Evolutionary conservation across 2,329 filamentous ascomycete genomes (phyloP), one percentile per base, ranked within the genome.

Genomic region (Diaporthe sp.): DNA sequence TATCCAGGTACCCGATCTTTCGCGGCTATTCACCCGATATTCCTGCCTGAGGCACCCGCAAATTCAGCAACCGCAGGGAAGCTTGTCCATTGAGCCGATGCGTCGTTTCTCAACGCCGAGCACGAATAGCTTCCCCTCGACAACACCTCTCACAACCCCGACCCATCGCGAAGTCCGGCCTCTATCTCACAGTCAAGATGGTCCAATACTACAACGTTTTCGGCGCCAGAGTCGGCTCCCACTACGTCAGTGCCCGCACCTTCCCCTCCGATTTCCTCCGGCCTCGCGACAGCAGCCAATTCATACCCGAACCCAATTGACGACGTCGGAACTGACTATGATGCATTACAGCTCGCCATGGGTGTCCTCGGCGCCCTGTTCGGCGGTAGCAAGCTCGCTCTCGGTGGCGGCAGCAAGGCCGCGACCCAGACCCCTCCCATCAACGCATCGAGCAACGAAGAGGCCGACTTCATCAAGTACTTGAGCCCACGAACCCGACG

Each of bases 391-490:
- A 88, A 87, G 82, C 80, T 85, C 53, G 84, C 85, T 72, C 76
- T 85, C 74, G 83, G 85, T 67, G 87, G 90, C 76, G 83, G 86
- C 82, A 86, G 86, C 83, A 86, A 85, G 82, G 81, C 82, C 79
- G 76, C 82, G 78, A 79, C 83, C 67, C 85, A 87, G 76, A 83
- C 88, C 68, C 90, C 90, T 78, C 90, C 90, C 70, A 90, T 92
- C 86, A 91, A 92, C 83, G 90, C 90, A 76, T 88, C 89, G 71
- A 90, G 87, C 85, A 86, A 89, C 80, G 90, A 91, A 82, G 90
- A 92, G 86, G 89, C 88, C 83, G 89, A 91, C 82, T 92, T 92
- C 84, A 91, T 92, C 87, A 90, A 91, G 90, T 92, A 84, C 86
- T 88, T 81, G 72, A 62, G 71, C 75, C 73, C 72, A 75, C 71